Evolutionary conservation across 208 protist species (phyloP).

Genomic region (Leptomonas seymouri): DNA sequence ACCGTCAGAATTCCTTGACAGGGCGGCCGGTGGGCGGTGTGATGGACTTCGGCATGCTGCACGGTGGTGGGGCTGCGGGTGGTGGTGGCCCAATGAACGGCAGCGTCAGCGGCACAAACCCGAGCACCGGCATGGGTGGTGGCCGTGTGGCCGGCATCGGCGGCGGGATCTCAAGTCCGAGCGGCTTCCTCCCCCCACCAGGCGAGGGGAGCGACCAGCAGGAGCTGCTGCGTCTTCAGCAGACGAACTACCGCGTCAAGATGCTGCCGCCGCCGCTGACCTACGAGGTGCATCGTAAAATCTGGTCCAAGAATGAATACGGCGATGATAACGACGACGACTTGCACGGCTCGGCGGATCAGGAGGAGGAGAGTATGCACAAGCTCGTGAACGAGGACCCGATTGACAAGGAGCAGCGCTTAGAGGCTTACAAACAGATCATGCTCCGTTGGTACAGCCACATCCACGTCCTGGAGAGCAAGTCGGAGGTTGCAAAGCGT

Average conservation of each 20-base stretch:
- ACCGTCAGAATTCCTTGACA: conserved; percentile 3
- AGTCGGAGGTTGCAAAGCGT: conserved; percentile 33
- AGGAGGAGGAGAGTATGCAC: conserved; percentile 30
- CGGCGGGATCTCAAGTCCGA: conserved; percentile 14
- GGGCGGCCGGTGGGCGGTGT: not conserved
- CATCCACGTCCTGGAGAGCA: conserved; percentile 48
- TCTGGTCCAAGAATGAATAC: conserved; percentile 43
- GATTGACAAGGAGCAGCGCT: conserved; percentile 35
- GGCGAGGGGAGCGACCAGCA: conserved; percentile 37
- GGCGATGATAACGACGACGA: conserved; percentile 38
- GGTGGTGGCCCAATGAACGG: not conserved
- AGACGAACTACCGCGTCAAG: conserved; percentile 48
- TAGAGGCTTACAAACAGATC: conserved; percentile 47
- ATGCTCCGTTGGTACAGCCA: conserved; percentile 56
- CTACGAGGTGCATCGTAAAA: conserved; percentile 45
- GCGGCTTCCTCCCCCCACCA: conserved; percentile 34
- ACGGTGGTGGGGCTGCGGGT: not conserved
- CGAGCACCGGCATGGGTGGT: conserved; percentile 1
- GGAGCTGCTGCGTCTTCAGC: conserved; percentile 37
- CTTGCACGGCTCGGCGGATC: conserved; percentile 10
- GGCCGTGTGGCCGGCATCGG: conserved; percentile 11
- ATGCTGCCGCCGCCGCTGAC: conserved; percentile 56
- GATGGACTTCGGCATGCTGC: conserved; percentile 23
- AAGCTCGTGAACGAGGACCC: conserved; percentile 33
- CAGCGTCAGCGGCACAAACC: conserved; percentile 1